Percentiles rank a stretch among this genome's conserved stretches.
Conservation (phyloP, 352 stramenopile genomes). For the Nothophytophthora sp. region DNA sequence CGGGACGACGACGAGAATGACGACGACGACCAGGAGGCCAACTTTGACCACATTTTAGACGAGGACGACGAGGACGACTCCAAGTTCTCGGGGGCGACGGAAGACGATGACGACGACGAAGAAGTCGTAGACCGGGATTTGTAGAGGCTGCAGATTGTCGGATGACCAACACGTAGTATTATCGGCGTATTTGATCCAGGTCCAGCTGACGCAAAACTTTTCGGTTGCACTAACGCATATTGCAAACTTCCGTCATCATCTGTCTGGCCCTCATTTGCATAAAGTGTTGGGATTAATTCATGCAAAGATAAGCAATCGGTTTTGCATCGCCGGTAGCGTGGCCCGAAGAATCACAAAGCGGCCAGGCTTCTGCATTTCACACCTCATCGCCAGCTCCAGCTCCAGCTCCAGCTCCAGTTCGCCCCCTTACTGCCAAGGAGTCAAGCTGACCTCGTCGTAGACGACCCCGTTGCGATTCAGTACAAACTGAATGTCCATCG, state of each 20-base stretch:
- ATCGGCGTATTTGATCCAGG: slow-evolving; percentile 10
- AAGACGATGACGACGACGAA: slow-evolving; percentile 43
- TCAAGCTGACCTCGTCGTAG: slow-evolving; percentile 76
- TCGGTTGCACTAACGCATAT: too few species aligned
- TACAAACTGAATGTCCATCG: slow-evolving; percentile 78
- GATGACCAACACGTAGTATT: slow-evolving; percentile 22
- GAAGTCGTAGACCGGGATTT: slow-evolving; percentile 61
- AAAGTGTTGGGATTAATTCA: too few species aligned
- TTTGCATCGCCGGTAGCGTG: too few species aligned
- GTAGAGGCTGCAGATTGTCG: slow-evolving; percentile 42
- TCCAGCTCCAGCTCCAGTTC: background rate
- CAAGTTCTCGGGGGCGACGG: slow-evolving; percentile 28
- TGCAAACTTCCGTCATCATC: too few species aligned
- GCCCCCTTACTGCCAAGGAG: slow-evolving; percentile 44
- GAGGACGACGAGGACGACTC: slow-evolving; percentile 64
- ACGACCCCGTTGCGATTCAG: slow-evolving; percentile 80
- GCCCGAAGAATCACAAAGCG: too few species aligned
- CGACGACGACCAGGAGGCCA: slow-evolving; percentile 67
- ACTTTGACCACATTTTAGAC: slow-evolving; percentile 83
- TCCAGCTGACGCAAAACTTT: too few species aligned
- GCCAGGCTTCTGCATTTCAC: too few species aligned
- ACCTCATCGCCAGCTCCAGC: background rate
- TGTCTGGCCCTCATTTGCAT: too few species aligned
- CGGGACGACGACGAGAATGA: slow-evolving; percentile 87
- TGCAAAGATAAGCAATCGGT: too few species aligned